These are phyloP conservation scores for Diaporthe vexans DNA, from an alignment of 2,329 filamentous ascomycete species.

Conservation along the genomic window DNA sequence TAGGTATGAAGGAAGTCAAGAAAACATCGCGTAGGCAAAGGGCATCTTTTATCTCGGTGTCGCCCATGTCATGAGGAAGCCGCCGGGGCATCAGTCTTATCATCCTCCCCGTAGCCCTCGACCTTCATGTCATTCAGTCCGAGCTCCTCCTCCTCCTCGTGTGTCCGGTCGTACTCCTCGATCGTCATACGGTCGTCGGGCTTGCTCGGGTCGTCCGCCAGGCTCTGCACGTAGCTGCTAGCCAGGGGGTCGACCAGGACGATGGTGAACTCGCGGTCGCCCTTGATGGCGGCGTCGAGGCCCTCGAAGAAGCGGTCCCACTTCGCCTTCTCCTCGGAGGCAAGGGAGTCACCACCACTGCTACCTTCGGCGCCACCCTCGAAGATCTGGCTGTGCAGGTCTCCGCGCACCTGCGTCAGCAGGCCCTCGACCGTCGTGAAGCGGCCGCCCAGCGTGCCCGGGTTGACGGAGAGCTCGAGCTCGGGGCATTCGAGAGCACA, in stretches of 20 bases:
- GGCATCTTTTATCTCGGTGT: background rate
- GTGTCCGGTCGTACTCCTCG: constrained; percentile 88
- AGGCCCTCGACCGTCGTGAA: constrained; percentile 98
- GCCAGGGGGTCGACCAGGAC: constrained; percentile 90
- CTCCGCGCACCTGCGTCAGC: constrained; percentile 90
- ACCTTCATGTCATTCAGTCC: constrained; percentile 94
- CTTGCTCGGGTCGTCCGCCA: constrained; percentile 78
- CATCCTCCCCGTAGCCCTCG: constrained; percentile 78
- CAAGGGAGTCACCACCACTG: constrained; percentile 84
- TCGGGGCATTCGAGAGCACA: constrained; percentile 91
- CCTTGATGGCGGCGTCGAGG: constrained; percentile 83
- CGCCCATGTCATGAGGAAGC: constrained; percentile 34
- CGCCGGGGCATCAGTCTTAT: constrained; percentile 48
- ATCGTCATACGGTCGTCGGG: constrained; percentile 84
- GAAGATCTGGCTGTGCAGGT: constrained; percentile 91
- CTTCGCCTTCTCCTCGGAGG: constrained; percentile 71
- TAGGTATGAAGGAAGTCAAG: background rate
- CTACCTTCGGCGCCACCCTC: constrained; percentile 79
- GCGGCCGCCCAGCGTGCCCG: constrained; percentile 92
- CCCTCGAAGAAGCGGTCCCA: constrained; percentile 88
- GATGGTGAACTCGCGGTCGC: constrained; percentile 84
- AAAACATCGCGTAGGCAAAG: background rate
- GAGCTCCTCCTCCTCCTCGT: constrained; percentile 93
- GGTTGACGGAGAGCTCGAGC: constrained; percentile 87
- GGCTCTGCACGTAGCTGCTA: constrained; percentile 92